Conservation (phyloP, 148 eudicot species). For the Mesembryanthemum crystallinum region DNA sequence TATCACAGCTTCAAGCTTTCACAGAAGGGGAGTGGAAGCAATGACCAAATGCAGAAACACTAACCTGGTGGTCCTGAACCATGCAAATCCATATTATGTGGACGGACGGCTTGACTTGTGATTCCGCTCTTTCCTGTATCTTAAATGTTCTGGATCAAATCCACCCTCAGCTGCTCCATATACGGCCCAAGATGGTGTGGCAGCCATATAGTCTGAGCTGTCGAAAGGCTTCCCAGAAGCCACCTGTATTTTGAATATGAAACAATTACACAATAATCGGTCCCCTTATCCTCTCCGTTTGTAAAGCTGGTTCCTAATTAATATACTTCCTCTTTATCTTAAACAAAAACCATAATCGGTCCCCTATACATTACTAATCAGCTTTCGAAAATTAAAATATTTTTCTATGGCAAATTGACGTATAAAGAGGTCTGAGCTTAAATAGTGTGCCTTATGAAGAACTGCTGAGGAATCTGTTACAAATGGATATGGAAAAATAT, state of each 20-base stretch:
- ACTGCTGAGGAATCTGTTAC: too few relatives aligned
- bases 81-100: slow-evolving; percentile 6
- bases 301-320: too few relatives aligned
- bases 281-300: not conserved
- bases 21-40: not conserved
- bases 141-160: slow-evolving; percentile 78
- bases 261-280: not conserved
- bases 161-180: slow-evolving; percentile 98
- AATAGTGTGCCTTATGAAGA: too few relatives aligned
- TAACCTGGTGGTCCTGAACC: not conserved
- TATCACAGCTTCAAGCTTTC: not conserved
- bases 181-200: slow-evolving; percentile 90
- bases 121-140: slow-evolving; percentile 77
- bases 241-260: slow-evolving; percentile 50
- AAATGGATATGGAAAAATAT: too few relatives aligned
- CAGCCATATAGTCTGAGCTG: slow-evolving; percentile 80
- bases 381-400: too few relatives aligned
- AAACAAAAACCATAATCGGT: not conserved
- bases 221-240: slow-evolving; percentile 74
- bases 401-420: too few relatives aligned
- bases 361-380: too few relatives aligned
- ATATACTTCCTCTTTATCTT: too few relatives aligned
- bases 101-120: slow-evolving; percentile 46
- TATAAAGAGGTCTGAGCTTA: too few relatives aligned
- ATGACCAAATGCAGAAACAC: not conserved